A percentile compares a stretch with the other conserved stretches of the same genome.
Conservation (phyloP, 306 rosid genomes). For the Inga leiocalycina region DNA sequence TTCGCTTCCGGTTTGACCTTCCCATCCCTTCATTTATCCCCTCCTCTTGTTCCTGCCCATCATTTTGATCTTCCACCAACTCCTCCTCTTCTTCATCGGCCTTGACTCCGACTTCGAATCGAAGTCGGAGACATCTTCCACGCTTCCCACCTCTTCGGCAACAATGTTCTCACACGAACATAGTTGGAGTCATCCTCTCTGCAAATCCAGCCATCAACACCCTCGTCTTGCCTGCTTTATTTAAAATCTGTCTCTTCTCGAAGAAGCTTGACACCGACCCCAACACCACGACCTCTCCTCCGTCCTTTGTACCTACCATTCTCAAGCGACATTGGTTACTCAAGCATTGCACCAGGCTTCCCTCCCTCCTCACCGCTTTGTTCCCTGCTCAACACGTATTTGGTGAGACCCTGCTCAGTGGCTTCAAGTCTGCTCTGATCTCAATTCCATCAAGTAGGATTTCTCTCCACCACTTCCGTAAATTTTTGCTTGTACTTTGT, state of each 20-base stretch:
- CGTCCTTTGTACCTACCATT: constrained; percentile 47
- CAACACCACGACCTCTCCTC: constrained; percentile 17
- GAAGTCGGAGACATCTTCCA: too few species aligned
- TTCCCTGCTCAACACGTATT: constrained; percentile 62
- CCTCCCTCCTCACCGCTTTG: constrained; percentile 70
- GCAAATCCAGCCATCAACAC: constrained; percentile 90
- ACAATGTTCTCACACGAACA: too few species aligned
- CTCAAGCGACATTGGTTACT: constrained; percentile 79
- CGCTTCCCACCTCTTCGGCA: too few species aligned
- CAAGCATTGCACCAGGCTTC: constrained; percentile 85
- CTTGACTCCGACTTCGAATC: too few species aligned
- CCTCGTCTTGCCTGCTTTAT: constrained; percentile 74
- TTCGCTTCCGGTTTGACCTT: too few species aligned
- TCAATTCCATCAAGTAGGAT: constrained; percentile 74
- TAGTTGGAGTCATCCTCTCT: constrained; percentile 35
- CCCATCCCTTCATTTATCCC: too few species aligned
- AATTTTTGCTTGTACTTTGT: not conserved
- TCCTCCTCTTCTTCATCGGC: too few species aligned
- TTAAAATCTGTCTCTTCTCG: constrained; percentile 60
- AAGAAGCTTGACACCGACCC: constrained; percentile 20
- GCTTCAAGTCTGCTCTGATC: constrained; percentile 89
- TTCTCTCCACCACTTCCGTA: not conserved
- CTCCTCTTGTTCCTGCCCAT: too few species aligned
- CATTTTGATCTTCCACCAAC: too few species aligned
- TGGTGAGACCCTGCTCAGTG: constrained; percentile 91